Percentiles rank a stretch among this genome's conserved stretches.
Evolutionary conservation across 441 rosid species (phyloP).

Genomic region (Gossypium lobatum): DNA sequence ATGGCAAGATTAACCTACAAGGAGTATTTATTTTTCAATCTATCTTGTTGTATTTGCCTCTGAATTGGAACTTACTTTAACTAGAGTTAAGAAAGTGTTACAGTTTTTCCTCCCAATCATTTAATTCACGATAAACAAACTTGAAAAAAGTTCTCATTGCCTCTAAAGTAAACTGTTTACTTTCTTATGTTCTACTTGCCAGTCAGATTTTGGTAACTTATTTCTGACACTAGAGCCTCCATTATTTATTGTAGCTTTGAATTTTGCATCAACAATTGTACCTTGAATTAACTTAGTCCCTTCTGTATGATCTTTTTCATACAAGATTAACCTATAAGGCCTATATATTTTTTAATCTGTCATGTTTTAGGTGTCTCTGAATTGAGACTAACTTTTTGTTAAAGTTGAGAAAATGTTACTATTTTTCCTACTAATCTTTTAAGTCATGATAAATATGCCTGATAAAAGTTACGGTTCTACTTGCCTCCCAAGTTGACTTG

Average conservation of each 20-base stretch:
- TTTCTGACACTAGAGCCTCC: background rate
- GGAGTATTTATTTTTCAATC: background rate
- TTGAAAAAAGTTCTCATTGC: background rate
- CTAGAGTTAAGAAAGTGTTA: background rate
- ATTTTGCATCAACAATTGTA: background rate
- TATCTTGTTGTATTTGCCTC: background rate
- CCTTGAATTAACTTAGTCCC: slow-evolving; percentile 11
- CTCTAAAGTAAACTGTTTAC: background rate
- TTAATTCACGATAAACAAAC: background rate
- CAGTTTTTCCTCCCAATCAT: background rate
- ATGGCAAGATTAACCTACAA: background rate
- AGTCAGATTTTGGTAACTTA: background rate
- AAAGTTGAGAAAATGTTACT: background rate
- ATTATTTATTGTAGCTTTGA: background rate
- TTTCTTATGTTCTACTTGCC: background rate
- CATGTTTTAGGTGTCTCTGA: background rate
- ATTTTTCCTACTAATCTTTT: background rate
- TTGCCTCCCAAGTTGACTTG: background rate
- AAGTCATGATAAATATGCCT: background rate
- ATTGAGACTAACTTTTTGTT: background rate
- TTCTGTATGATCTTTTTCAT: background rate
- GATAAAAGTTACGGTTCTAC: background rate
- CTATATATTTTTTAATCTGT: background rate
- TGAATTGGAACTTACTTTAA: background rate
- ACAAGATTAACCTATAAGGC: background rate